Conservation (phyloP, 768 basidiomycete species). For the Holtermanniella nyarrowii region DNA sequence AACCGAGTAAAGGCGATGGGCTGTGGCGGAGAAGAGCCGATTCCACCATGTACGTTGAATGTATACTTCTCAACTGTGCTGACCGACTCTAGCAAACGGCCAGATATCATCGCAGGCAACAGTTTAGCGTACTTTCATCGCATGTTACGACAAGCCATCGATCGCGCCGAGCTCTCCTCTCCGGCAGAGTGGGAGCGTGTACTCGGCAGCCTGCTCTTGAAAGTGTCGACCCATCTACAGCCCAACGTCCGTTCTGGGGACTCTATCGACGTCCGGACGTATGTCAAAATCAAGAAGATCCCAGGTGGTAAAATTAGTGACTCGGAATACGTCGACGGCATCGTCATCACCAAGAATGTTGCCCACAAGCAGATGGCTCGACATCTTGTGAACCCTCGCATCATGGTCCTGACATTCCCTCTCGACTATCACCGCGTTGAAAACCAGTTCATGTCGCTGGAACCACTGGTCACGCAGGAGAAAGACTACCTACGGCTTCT, state of each 20-base stretch:
- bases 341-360: conserved; percentile 95
- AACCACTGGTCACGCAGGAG: conserved; percentile 81
- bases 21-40: conserved; percentile 74
- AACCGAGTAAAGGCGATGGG: conserved; percentile 24
- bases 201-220: conserved; percentile 67
- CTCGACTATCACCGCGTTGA: conserved; percentile 67
- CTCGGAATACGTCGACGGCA: conserved; percentile 93
- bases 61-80: conserved; percentile 4
- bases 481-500: conserved; percentile 84
- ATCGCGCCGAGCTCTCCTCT: conserved; percentile 69
- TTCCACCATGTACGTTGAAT: conserved; percentile 66
- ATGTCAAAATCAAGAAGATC: conserved; percentile 97
- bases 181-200: conserved; percentile 79
- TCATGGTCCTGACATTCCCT: conserved; percentile 94
- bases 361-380: conserved; percentile 92
- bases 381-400: conserved; percentile 67
- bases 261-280: conserved; percentile 86
- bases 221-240: conserved; percentile 66
- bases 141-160: conserved; percentile 85
- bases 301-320: conserved; percentile 85
- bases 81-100: conserved; percentile 10
- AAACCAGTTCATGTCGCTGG: conserved; percentile 78
- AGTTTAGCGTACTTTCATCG: conserved; percentile 82
- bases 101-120: conserved; percentile 63
- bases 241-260: conserved; percentile 54